Evolutionary conservation across 768 basidiomycete species (phyloP).

Genomic region (Russula olivacea): DNA sequence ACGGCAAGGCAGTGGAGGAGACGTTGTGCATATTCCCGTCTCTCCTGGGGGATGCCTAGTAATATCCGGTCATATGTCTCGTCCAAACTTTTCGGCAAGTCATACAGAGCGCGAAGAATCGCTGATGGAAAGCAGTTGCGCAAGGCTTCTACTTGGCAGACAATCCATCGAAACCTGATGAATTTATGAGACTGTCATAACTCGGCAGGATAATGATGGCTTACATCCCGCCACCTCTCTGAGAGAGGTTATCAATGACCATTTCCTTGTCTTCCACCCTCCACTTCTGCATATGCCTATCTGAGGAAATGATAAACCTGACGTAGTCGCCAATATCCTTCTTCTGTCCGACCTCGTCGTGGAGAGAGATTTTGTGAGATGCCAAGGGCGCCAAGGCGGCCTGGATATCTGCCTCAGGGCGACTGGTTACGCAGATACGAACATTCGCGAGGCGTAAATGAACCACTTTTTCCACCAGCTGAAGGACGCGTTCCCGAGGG

Average conservation of each 20-base stretch:
- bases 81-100: background rate
- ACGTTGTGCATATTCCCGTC: background rate
- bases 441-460: background rate
- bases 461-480: background rate
- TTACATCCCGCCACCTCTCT: background rate
- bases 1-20: background rate
- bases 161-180: background rate
- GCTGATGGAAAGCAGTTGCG: background rate
- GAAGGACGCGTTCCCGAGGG: background rate
- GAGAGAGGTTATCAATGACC: background rate
- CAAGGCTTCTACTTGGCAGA: background rate
- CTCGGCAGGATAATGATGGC: background rate
- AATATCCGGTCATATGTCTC: slow-evolving; percentile 1
- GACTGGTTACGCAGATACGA: background rate
- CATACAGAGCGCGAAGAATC: background rate
- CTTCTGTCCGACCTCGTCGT: background rate
- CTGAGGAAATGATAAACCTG: background rate
- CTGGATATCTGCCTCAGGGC: background rate
- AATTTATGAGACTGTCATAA: background rate
- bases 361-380: background rate
- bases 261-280: background rate
- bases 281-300: background rate
- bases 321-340: background rate
- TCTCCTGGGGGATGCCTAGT: background rate
- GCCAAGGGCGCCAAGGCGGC: background rate